Conservation (phyloP, 2,329 filamentous ascomycete species). For the Neocucurbitaria cava region DNA sequence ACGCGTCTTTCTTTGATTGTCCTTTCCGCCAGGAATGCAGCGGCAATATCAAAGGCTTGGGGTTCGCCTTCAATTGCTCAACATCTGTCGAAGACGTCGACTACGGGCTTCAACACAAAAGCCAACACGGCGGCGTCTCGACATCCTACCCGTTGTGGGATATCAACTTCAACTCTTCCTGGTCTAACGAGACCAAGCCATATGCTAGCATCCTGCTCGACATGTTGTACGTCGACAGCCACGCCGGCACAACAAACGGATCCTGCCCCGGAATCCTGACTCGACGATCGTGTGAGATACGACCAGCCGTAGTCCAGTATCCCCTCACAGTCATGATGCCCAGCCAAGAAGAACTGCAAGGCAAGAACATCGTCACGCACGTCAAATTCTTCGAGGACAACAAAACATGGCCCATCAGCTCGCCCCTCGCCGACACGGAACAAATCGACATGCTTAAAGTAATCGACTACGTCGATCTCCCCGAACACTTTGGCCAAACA, state of each 20-base stretch:
- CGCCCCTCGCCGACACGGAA: constrained; percentile 4
- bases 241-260: constrained; percentile 3
- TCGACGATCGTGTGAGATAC: constrained; percentile 22
- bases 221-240: constrained; percentile 30
- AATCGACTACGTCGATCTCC: constrained; percentile 17
- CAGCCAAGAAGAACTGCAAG: constrained; percentile 26
- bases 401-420: constrained; percentile 3
- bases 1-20: constrained; percentile 28
- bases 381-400: constrained; percentile 30
- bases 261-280: constrained; percentile 27
- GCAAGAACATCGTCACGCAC: constrained; percentile 29
- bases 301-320: constrained; percentile 27
- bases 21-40: constrained; percentile 29
- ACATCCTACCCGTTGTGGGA: constrained; percentile 26
- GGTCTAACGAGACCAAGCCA: constrained; percentile 13
- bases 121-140: constrained; percentile 1
- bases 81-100: constrained; percentile 19
- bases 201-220: constrained; percentile 24
- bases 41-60: constrained; percentile 20
- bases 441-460: constrained; percentile 26
- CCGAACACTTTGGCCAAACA: constrained; percentile 15
- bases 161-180: constrained; percentile 19
- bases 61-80: constrained; percentile 25
- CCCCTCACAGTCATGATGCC: constrained; percentile 32
- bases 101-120: constrained; percentile 22